A percentile compares a stretch with the other conserved stretches of the same genome.
Conservation (phyloP, 2,329 filamentous ascomycete genomes). For the Orbilia blumenaviensis region DNA sequence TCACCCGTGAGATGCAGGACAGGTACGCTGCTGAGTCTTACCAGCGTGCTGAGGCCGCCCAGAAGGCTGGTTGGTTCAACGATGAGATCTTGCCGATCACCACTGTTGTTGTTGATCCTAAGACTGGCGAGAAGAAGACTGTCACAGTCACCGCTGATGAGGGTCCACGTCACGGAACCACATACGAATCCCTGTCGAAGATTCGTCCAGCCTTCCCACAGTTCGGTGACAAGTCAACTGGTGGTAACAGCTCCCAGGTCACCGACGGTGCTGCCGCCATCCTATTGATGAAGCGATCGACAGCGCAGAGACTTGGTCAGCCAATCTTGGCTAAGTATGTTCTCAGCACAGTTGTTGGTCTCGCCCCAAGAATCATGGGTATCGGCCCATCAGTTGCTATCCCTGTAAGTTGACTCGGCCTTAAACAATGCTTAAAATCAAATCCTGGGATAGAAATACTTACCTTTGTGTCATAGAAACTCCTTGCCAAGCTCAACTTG, state of each 20-base stretch:
- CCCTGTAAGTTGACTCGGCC: constrained; percentile 63
- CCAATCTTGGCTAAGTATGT: constrained; percentile 95
- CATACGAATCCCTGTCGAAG: constrained; percentile 81
- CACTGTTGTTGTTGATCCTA: constrained; percentile 81
- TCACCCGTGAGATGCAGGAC: constrained; percentile 83
- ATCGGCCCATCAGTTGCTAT: constrained; percentile 80
- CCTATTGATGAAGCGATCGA: constrained; percentile 92
- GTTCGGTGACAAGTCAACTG: constrained; percentile 85
- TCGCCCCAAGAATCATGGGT: constrained; percentile 95
- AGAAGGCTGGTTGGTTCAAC: constrained; percentile 89
- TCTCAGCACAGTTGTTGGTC: constrained; percentile 86
- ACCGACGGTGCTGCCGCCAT: constrained; percentile 93
- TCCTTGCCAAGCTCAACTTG: constrained; percentile 81
- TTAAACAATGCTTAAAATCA: background rate
- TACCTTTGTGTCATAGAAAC: constrained; percentile 67
- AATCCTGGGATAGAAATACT: constrained; percentile 66
- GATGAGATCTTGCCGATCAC: constrained; percentile 93
- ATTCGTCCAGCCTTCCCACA: constrained; percentile 89
- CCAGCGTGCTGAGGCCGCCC: constrained; percentile 83
- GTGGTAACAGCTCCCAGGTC: constrained; percentile 92
- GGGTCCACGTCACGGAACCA: constrained; percentile 89
- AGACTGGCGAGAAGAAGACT: constrained; percentile 78
- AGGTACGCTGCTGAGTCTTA: constrained; percentile 87
- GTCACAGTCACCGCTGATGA: constrained; percentile 86
- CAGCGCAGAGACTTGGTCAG: constrained; percentile 83